Evolutionary conservation across 257 asterid species (phyloP).

Genomic region (Solanum tarijense): DNA sequence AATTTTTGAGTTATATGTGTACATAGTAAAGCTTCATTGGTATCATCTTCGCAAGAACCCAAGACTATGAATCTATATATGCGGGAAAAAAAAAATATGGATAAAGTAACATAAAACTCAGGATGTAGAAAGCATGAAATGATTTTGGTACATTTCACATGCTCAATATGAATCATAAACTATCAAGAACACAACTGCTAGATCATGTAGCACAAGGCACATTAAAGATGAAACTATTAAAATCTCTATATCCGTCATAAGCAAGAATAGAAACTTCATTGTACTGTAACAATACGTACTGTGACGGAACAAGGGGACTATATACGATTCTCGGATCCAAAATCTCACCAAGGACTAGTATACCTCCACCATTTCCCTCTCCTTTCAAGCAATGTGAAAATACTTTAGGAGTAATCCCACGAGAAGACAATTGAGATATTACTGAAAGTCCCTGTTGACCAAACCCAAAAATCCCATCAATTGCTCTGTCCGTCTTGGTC

Average conservation of each 20-base stretch:
- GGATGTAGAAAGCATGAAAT: background rate
- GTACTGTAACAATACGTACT: constrained; percentile 45
- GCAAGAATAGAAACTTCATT: background rate
- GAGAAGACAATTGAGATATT: constrained; percentile 72
- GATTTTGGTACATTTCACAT: background rate
- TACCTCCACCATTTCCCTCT: constrained; percentile 81
- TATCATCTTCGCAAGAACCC: background rate
- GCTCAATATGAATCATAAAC: background rate
- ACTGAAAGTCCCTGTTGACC: constrained; percentile 77
- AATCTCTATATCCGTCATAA: background rate
- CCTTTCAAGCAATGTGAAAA: constrained; percentile 92
- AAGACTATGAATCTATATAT: background rate
- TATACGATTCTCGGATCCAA: constrained; percentile 80
- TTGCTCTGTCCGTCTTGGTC: constrained; percentile 75
- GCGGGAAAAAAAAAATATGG: background rate
- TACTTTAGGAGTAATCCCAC: constrained; percentile 64
- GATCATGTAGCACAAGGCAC: background rate
- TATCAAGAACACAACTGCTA: background rate
- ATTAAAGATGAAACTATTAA: background rate
- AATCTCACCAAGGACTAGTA: constrained; percentile 91
- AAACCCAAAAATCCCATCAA: constrained; percentile 89
- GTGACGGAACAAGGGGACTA: constrained; percentile 92
- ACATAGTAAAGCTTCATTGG: background rate
- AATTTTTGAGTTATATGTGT: background rate
- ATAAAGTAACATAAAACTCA: background rate